phyloP scores from a whole-genome alignment of 75 land plant species.

The Ceratopteris richardii region DNA sequence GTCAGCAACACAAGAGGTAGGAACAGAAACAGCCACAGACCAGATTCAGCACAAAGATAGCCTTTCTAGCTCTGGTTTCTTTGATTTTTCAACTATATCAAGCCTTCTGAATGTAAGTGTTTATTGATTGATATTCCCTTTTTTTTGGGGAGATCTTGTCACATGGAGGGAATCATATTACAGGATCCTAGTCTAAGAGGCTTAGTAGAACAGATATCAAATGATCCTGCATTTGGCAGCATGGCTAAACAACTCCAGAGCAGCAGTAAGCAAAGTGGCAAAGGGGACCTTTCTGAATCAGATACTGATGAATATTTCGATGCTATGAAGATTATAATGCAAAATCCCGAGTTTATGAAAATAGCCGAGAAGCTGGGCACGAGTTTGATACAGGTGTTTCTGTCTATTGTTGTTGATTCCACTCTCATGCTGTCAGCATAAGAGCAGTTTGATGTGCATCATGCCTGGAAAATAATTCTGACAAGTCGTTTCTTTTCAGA shows the following conservation, averaged over 20 bases:
- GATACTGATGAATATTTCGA: conserved; percentile 69
- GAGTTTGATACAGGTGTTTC: conserved; percentile 82
- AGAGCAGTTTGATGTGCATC: no score
- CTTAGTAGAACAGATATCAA: conserved; percentile 82
- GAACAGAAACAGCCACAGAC: no score
- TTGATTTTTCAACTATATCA: background rate
- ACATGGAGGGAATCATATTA: conserved; percentile 1
- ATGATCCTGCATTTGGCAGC: conserved; percentile 80
- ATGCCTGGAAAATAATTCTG: no score
- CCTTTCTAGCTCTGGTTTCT: background rate
- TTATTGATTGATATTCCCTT: background rate
- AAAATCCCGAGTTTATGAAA: conserved; percentile 91
- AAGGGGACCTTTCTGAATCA: conserved; percentile 58
- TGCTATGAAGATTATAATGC: conserved; percentile 97
- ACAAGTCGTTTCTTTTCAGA: no score
- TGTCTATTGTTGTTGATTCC: background rate
- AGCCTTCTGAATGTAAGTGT: background rate
- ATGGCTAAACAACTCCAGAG: conserved; percentile 92
- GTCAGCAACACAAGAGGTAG: no score
- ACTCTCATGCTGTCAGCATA: background rate
- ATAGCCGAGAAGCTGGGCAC: conserved; percentile 94
- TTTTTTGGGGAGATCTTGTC: no score
- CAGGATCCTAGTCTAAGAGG: conserved; percentile 94
- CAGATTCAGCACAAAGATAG: background rate
- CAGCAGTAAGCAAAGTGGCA: conserved; percentile 47